Percentiles rank a stretch among this genome's conserved stretches.
phyloP scores from a whole-genome alignment of 768 basidiomycete genomes.

The Mycena capillaripes region DNA sequence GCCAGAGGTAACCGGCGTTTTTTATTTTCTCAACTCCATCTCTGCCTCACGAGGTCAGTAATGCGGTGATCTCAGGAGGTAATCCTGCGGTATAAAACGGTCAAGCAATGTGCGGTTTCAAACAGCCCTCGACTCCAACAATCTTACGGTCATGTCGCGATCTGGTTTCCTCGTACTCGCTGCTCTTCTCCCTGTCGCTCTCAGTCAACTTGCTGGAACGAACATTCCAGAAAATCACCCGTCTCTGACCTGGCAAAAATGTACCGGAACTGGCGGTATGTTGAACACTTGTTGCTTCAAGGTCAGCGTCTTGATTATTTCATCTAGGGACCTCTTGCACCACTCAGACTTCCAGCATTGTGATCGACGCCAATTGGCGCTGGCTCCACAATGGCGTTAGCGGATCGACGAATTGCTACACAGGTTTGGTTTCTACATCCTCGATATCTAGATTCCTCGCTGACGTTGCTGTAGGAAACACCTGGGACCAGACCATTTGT shows the following conservation, averaged over 20 bases:
- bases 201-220: slow-evolving; percentile 62
- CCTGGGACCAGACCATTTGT: background rate
- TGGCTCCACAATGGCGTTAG: slow-evolving; percentile 55
- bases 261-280: slow-evolving; percentile 49
- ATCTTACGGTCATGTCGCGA: slow-evolving; percentile 10
- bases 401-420: slow-evolving; percentile 61
- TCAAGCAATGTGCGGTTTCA: background rate
- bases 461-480: background rate
- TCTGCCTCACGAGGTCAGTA: background rate
- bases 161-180: slow-evolving; percentile 24
- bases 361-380: background rate
- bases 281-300: background rate
- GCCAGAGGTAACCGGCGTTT: background rate
- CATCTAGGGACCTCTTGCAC: slow-evolving; percentile 42
- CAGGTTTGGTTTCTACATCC: slow-evolving; percentile 42
- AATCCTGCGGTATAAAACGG: background rate
- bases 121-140: background rate
- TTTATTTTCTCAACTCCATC: background rate
- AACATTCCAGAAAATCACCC: slow-evolving; percentile 60
- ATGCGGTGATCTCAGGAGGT: background rate
- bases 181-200: slow-evolving; percentile 48
- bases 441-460: background rate
- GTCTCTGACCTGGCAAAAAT: slow-evolving; percentile 53
- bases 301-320: background rate
- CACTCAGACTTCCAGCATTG: slow-evolving; percentile 28